phyloP scores from a whole-genome alignment of 805 yeast genomes.

The Clavispora phyllophila region DNA sequence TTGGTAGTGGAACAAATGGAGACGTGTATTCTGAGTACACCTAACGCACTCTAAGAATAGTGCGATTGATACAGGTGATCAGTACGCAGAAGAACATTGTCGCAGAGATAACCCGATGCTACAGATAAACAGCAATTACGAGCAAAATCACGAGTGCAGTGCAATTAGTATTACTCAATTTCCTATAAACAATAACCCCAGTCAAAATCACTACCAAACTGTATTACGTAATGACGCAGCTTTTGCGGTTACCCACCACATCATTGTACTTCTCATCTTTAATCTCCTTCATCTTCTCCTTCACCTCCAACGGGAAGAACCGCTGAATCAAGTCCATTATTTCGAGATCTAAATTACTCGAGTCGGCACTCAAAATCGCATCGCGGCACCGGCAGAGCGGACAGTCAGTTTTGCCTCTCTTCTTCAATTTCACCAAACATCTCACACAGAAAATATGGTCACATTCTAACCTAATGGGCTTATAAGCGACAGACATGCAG shows the following conservation, averaged over 20 bases:
- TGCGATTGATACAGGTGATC: not conserved
- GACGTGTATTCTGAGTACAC: too few species aligned
- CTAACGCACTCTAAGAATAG: too few species aligned
- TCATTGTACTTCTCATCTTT: slow-evolving; percentile 34
- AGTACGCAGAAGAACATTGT: too few species aligned
- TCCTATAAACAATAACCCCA: not conserved
- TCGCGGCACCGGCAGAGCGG: slow-evolving; percentile 57
- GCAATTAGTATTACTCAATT: too few species aligned
- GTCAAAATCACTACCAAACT: too few species aligned
- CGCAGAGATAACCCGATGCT: too few species aligned
- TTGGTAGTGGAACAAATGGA: not conserved
- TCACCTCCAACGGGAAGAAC: slow-evolving; percentile 65
- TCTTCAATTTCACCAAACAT: slow-evolving; percentile 64
- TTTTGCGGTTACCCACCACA: slow-evolving; percentile 19
- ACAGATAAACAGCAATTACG: too few species aligned
- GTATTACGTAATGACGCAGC: slow-evolving; percentile 15
- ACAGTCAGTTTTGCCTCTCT: slow-evolving; percentile 53
- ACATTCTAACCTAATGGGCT: slow-evolving; percentile 63
- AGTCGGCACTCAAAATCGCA: slow-evolving; percentile 56
- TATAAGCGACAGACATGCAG: slow-evolving; percentile 64
- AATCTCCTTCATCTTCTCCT: slow-evolving; percentile 54
- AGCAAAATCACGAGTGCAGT: too few species aligned
- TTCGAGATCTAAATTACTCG: slow-evolving; percentile 52
- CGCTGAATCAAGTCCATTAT: slow-evolving; percentile 48
- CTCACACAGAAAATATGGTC: slow-evolving; percentile 69